Base-by-base conservation (phyloP, 345 rosid species). In the Chamaenerion angustifolium region DNA sequence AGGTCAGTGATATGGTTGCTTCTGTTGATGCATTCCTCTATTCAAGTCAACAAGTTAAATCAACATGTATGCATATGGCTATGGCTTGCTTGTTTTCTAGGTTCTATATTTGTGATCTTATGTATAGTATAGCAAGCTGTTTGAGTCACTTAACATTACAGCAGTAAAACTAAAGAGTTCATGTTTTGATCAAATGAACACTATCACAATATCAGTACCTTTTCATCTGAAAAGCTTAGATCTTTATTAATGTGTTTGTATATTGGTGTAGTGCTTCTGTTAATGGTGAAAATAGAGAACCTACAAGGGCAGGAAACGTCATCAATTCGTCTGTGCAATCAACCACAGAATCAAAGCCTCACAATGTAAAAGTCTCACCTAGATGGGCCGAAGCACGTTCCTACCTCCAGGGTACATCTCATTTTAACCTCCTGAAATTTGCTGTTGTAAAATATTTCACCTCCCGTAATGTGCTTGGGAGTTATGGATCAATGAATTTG, bases 201-300 rank as follows among this genome's bases (percentile, higher is more conserved):
- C 11, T 27, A 35, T 17, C 54, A 14, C 42, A 27, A 27, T 14
- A n/a, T 12, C 48, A 13, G 17, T 54, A 23, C 41, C 14, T 35
- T 19, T 27, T 19, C 46, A 54, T 54, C 14, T 50, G 37, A 31
- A 31, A 31, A 5, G 10, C 37, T 2, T 5, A 31, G 37, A 1
- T 31, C 37, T 31, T 31, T 7, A 31, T 8, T 1, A 31, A 31
- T 4, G 37, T 31, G 6, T 31, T 31, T 31, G 37, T 31, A 5
- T 31, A 31, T 23, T 58, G 45, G 42, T 55, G 56, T 65, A 73
- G 79, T 16, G 57, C 66, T 48, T 68, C 57, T 64, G 60, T 57
- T 23, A 50, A 45, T 49, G 56, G 64, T 73, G 71, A 64, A 58
- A 41, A 48, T 64, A 43, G 68, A 54, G 58, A 66, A 44, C 40